A percentile compares a stretch with the other conserved stretches of the same genome.
phyloP scores from a whole-genome alignment of 1,284 basidiomycete genomes.

The Volvariella surrecta region DNA sequence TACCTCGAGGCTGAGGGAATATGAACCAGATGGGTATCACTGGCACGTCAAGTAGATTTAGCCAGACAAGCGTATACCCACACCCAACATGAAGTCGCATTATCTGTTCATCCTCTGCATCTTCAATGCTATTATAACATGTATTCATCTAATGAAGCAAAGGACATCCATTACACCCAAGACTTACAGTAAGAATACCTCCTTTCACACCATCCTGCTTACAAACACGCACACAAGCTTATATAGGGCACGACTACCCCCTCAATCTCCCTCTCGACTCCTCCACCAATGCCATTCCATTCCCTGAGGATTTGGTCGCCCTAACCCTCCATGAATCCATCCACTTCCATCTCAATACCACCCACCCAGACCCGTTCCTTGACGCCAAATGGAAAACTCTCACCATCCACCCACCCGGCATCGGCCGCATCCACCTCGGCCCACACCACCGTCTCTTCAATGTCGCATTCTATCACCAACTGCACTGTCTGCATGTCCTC shows the following conservation, averaged over 20 bases:
- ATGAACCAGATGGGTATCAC: no score
- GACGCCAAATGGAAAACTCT: background rate
- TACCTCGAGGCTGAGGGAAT: no score
- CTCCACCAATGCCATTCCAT: no score
- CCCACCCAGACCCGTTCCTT: background rate
- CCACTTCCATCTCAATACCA: background rate
- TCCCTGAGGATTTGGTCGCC: background rate
- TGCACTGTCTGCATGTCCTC: background rate
- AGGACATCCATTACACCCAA: no score
- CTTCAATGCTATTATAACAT: no score
- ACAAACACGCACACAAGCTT: background rate
- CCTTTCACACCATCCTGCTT: no score
- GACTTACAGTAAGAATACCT: no score
- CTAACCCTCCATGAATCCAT: background rate
- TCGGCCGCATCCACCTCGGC: background rate
- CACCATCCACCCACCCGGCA: background rate
- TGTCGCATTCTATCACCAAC: background rate
- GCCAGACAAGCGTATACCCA: no score
- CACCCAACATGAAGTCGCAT: no score
- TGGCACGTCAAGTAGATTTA: no score
- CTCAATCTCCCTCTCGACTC: background rate
- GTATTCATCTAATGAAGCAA: no score
- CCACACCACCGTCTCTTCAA: background rate
- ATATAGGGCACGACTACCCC: background rate
- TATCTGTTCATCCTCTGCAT: no score